phyloP scores from a whole-genome alignment of 352 stramenopile genomes.

The Phytophthora sansomeana region DNA sequence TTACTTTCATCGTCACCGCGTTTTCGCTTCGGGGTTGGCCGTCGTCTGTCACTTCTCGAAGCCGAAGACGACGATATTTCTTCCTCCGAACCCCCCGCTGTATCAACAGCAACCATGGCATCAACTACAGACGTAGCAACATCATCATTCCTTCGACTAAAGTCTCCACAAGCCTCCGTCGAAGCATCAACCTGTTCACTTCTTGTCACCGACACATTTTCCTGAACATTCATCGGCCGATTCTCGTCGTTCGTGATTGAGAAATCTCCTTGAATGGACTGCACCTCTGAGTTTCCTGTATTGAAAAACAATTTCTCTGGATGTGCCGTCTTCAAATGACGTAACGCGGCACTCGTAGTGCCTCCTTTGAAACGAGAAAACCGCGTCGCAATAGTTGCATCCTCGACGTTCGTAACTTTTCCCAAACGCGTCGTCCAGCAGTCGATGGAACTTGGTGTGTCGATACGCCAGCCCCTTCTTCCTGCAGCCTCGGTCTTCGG shows the following conservation, averaged over 20 bases:
- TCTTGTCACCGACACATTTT: background rate
- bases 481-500: slow-evolving; percentile 24
- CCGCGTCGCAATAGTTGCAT: slow-evolving; percentile 53
- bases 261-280: background rate
- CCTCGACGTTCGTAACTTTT: slow-evolving; percentile 48
- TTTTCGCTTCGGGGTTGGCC: slow-evolving; percentile 31
- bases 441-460: slow-evolving; percentile 43
- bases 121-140: background rate
- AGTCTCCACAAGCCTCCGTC: background rate
- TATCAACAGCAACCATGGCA: background rate
- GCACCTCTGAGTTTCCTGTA: background rate
- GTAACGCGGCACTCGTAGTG: slow-evolving; percentile 60
- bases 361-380: slow-evolving; percentile 65
- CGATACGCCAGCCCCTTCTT: slow-evolving; percentile 47
- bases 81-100: slow-evolving; percentile 1
- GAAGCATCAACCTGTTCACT: background rate
- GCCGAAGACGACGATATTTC: slow-evolving; percentile 6
- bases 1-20: slow-evolving; percentile 9
- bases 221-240: too few relatives aligned
- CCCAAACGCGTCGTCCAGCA: slow-evolving; percentile 34
- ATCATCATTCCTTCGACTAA: background rate
- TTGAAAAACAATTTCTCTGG: slow-evolving; percentile 22
- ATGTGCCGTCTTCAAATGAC: slow-evolving; percentile 57
- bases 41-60: slow-evolving; percentile 7
- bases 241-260: background rate